Evolutionary conservation across 2,329 filamentous ascomycete species (phyloP), one percentile per base, ranked within the genome.

Genomic region (Xenoacremonium recifei): DNA sequence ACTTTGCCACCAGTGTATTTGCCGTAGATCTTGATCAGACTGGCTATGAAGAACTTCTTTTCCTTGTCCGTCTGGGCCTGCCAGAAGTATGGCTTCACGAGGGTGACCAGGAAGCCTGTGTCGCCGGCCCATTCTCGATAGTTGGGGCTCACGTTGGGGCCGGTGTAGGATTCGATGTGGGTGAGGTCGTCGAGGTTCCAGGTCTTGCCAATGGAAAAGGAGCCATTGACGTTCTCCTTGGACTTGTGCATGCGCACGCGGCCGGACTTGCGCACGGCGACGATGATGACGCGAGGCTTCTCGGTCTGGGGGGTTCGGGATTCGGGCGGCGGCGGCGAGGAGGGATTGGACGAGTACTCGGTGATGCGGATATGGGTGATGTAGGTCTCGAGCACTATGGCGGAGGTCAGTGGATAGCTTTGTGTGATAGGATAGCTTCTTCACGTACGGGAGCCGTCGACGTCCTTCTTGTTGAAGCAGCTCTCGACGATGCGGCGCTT

Each of bases 1-100:
- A 82, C 68, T 58, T 84, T 86, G 11, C 92, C 92, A 20, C 89
- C 87, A 1, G 93, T 97, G 62, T 97, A 99, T 68, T 97, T 99
- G 57, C 84, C 84, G 64, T 88, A 99, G 52, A 99, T 96, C 67
- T 97, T 99, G 60, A 97, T 82, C 54, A 97, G 70, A 65, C 91
- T 96, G 23, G 88, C 90, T 58, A 99, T 93, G 67, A 99, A 99
- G 69, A 97, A 97, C 62, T 96, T 92, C 74, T 96, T 97, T 69
- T 99, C 93, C 70, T 96, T 96, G 39, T 88, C 79, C 1, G 89
- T 93, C 51, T 89, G 84, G 23, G 93, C 90, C 65, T 95, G 83
- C 93, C 93, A 99, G 65, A 93, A 99, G 68, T 99, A 99, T 0
- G 90, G 87, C 65, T 99, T 99, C 19, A 87, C 85, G 20, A 99